These are phyloP conservation scores for Oryza longistaminata DNA, from an alignment of 176 grass and related monocot species.

Conservation along the genomic window DNA sequence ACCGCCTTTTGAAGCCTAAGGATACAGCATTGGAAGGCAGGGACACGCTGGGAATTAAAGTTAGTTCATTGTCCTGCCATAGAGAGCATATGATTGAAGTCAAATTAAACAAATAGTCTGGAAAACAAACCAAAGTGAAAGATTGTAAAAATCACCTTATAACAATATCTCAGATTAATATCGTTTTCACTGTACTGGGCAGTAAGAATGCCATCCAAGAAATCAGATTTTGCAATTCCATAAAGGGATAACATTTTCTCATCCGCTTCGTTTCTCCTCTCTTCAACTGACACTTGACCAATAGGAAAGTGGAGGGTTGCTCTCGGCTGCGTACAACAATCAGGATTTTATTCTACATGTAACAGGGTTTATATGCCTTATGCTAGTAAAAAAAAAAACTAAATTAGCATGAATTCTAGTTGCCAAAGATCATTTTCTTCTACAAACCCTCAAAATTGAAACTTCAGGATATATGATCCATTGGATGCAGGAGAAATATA, in stretches of 20 bases:
- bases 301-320: constrained; percentile 74
- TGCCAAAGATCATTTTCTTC: not conserved
- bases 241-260: constrained; percentile 62
- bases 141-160: constrained; percentile 65
- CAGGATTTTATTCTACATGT: constrained; percentile 28
- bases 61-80: constrained; percentile 76
- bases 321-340: constrained; percentile 65
- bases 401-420: not conserved
- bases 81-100: constrained; percentile 17
- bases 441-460: constrained; percentile 15
- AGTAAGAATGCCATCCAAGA: constrained; percentile 79
- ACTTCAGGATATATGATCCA: not conserved
- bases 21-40: constrained; percentile 79
- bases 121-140: constrained; percentile 21
- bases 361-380: not conserved
- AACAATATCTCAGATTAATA: constrained; percentile 83
- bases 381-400: not conserved
- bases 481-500: not conserved
- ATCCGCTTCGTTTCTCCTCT: constrained; percentile 53
- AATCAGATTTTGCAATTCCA: constrained; percentile 69
- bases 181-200: constrained; percentile 71
- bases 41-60: constrained; percentile 73
- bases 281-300: constrained; percentile 82
- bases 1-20: constrained; percentile 75
- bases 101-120: constrained; percentile 18